Conservation (phyloP, 1,139 yeast species). For the Kurtzmaniella quercitrusa region DNA sequence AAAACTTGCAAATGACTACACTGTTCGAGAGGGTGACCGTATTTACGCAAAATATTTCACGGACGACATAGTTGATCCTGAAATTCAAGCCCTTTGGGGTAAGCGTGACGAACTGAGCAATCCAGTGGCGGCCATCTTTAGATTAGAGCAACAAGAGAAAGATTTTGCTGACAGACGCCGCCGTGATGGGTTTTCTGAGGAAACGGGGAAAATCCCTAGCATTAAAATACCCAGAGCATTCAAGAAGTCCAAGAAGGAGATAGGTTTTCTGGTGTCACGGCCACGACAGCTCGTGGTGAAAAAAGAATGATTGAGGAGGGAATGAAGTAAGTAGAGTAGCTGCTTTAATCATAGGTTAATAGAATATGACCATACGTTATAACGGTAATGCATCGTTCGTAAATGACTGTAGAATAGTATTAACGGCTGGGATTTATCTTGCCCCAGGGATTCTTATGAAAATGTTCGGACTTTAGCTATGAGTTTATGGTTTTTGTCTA, state of each 20-base stretch:
- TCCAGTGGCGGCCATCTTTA: not conserved
- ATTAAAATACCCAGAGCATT: not conserved
- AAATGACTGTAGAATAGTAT: not conserved
- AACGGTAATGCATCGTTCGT: not conserved
- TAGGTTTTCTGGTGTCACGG: slow-evolving; percentile 41
- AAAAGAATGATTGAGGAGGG: not conserved
- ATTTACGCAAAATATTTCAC: slow-evolving; percentile 39
- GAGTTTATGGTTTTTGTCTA: not conserved
- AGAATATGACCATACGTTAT: not conserved
- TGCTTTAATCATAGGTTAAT: not conserved
- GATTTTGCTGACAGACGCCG: not conserved
- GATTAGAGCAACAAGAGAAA: not conserved
- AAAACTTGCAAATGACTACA: slow-evolving; percentile 33
- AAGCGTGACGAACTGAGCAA: slow-evolving; percentile 1
- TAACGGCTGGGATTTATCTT: not conserved
- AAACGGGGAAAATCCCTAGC: not conserved
- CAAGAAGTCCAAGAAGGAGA: slow-evolving; percentile 5
- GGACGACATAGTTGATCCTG: slow-evolving; percentile 44
- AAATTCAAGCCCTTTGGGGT: slow-evolving; percentile 49
- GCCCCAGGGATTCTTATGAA: no score
- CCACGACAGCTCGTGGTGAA: slow-evolving; percentile 34
- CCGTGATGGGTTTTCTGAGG: not conserved
- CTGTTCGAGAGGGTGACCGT: slow-evolving; percentile 47
- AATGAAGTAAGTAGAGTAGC: not conserved
- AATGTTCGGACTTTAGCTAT: not conserved